Base-by-base conservation (phyloP, 1,139 yeast genomes). In the Taphrina deformans region DNA sequence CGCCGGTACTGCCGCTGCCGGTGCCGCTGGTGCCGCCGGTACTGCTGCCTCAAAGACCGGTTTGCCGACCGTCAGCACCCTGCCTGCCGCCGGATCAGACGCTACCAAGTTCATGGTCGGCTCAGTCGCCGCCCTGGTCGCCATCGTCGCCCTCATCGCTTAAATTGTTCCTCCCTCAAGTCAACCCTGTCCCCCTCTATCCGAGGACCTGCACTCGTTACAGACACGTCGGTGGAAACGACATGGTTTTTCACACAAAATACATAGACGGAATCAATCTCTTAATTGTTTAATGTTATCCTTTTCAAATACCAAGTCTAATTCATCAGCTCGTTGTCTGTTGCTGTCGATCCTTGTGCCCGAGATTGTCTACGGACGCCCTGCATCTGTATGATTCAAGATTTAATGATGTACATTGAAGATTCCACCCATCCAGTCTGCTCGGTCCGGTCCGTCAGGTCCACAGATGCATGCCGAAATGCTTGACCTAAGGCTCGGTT, bases 71-170 rank as follows among this genome's bases (percentile, higher is more conserved):
- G 58, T 53, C 58, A 9, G 48, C 24, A 53, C 58, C 46, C 58
- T 53, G 21, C 58, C 58, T 3, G 40, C 41, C 14, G 45, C 58
- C 46, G 45, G 46, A 2, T 53, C 58, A 10, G 46, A 14, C 24
- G 58, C 58, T 31, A 53, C 58, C 46, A 53, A 53, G 35, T 10
- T 53, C 48, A 24, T 53, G 31, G 58, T 31, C 48, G 58, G 58
- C 5, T 53, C 58, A 16, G 35, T 53, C 46, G 58, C 58, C n/a
- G 58, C 55, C 2, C 9, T 51, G 44, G 55, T 51, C 27, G 55
- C 58, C 21, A 14, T 53, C 35, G 48, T 53, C 48, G 58, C 58
- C 12, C 31, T 53, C 46, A 38, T 53, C 12, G 58, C 58, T n/a
- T 53, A 53, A 21, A 21, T 3, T 29, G 10, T 1, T 29, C 33